Evolutionary conservation across 2,329 filamentous ascomycete species (phyloP).

Genomic region (Hypoxylon sp.): DNA sequence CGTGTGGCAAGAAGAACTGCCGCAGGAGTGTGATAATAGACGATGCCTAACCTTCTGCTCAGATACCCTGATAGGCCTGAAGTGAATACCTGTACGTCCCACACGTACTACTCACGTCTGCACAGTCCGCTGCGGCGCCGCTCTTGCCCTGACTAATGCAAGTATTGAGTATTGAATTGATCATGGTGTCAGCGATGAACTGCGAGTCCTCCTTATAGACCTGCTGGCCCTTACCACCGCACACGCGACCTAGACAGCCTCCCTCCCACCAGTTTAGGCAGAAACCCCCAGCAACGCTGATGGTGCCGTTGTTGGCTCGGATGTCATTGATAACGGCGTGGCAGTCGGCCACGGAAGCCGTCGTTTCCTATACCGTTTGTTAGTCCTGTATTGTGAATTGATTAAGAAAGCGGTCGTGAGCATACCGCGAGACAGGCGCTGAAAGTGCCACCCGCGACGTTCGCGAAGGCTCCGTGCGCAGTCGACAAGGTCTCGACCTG

Average conservation of each 20-base stretch:
- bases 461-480: background rate
- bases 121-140: conserved; percentile 33
- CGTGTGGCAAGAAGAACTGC: background rate
- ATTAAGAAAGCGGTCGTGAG: background rate
- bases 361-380: conserved; percentile 19
- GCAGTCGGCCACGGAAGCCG: conserved; percentile 37
- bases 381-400: background rate
- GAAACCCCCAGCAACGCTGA: conserved; percentile 30
- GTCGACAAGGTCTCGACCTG: background rate
- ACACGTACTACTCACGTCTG: conserved; percentile 29
- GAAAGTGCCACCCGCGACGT: background rate
- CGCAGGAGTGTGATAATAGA: background rate
- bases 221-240: conserved; percentile 62
- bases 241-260: conserved; percentile 31
- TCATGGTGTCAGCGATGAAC: conserved; percentile 69
- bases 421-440: conserved; percentile 19
- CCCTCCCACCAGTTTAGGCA: conserved; percentile 45
- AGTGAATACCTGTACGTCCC: conserved; percentile 33
- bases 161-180: conserved; percentile 23
- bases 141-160: conserved; percentile 33
- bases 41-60: background rate
- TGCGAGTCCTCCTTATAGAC: conserved; percentile 81
- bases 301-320: conserved; percentile 26
- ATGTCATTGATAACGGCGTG: conserved; percentile 36
- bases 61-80: conserved; percentile 26